Base-by-base conservation (phyloP, 805 yeast genomes). In the Candida nemodendra region DNA sequence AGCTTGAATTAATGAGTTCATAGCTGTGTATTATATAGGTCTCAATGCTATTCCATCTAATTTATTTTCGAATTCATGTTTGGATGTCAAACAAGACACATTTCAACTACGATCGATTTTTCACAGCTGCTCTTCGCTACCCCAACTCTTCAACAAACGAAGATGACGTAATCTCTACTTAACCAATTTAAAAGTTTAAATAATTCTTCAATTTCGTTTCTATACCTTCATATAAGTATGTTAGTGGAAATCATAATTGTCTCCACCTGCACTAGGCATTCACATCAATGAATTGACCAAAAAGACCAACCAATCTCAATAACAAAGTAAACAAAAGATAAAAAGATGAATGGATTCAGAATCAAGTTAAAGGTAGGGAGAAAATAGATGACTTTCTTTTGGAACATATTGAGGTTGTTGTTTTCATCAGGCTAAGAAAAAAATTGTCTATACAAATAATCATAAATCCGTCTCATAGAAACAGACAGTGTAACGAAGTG, bases 1-100 rank as follows among this genome's bases (percentile, higher is more conserved):
- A 11, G 58, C 31, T 30, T 64, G 61, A 26, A 64, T 53, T n/a
- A 64, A 26, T 18, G 52, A 48, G 9, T 46, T 47, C 61, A 56
- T 56, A 21, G 3, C 24, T 21, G 23, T n/a, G n/a, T n/a, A n/a
- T n/a, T n/a, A n/a, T n/a, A n/a, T n/a, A n/a, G n/a, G n/a, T n/a
- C n/a, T n/a, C n/a, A n/a, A n/a, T n/a, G n/a, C n/a, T n/a, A n/a
- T n/a, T n/a, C n/a, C n/a, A n/a, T n/a, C n/a, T n/a, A n/a, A n/a
- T n/a, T n/a, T n/a, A n/a, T n/a, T n/a, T n/a, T n/a, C n/a, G n/a
- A n/a, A n/a, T n/a, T n/a, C n/a, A n/a, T n/a, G n/a, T n/a, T n/a
- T n/a, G n/a, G n/a, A n/a, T n/a, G n/a, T n/a, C n/a, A n/a, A n/a
- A n/a, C n/a, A n/a, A n/a, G n/a, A n/a, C n/a, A n/a, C n/a, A n/a